Evolutionary conservation across 2,329 filamentous ascomycete genomes (phyloP).

Genomic region (Verticillium dahliae): DNA sequence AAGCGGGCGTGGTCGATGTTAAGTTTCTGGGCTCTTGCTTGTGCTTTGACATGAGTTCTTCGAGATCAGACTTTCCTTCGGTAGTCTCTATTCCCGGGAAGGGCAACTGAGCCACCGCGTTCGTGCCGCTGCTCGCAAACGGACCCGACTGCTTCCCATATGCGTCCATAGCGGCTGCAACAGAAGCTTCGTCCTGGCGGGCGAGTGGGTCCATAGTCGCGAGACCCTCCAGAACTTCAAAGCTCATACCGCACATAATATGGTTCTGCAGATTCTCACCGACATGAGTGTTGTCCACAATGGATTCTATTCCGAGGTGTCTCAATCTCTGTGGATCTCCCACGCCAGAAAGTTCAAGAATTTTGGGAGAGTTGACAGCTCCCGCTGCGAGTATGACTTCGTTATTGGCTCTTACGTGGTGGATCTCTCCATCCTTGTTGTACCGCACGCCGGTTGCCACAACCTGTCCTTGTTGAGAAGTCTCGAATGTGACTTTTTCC

Average conservation of each 20-base stretch:
- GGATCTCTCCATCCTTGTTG: slow-evolving; percentile 7
- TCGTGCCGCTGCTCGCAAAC: slow-evolving; percentile 13
- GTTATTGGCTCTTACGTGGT: slow-evolving; percentile 17
- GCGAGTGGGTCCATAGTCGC: slow-evolving; percentile 15
- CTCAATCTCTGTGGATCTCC: slow-evolving; percentile 25
- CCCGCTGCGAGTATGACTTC: slow-evolving; percentile 38
- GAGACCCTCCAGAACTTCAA: slow-evolving; percentile 14
- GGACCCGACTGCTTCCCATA: slow-evolving; percentile 15
- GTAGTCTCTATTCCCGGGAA: slow-evolving; percentile 9
- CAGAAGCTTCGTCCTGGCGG: slow-evolving; percentile 11
- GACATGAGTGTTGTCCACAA: slow-evolving; percentile 27
- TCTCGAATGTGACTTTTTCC: slow-evolving; percentile 17
- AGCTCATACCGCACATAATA: slow-evolving; percentile 12
- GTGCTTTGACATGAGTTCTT: slow-evolving; percentile 14
- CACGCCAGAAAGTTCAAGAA: slow-evolving; percentile 37
- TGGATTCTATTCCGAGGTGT: slow-evolving; percentile 19
- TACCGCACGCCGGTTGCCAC: slow-evolving; percentile 15
- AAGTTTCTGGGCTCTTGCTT: not conserved
- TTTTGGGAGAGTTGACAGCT: slow-evolving; percentile 30
- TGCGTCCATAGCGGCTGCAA: slow-evolving; percentile 14
- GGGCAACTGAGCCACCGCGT: slow-evolving; percentile 14
- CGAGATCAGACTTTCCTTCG: slow-evolving; percentile 26
- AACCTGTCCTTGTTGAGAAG: slow-evolving; percentile 2
- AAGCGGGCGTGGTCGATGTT: slow-evolving; percentile 1
- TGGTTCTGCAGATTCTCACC: slow-evolving; percentile 33